Percentiles rank a stretch among this genome's conserved stretches.
These are phyloP conservation scores for Mycena rebaudengoi DNA, from an alignment of 768 basidiomycete genomes.

Conservation along the genomic window DNA sequence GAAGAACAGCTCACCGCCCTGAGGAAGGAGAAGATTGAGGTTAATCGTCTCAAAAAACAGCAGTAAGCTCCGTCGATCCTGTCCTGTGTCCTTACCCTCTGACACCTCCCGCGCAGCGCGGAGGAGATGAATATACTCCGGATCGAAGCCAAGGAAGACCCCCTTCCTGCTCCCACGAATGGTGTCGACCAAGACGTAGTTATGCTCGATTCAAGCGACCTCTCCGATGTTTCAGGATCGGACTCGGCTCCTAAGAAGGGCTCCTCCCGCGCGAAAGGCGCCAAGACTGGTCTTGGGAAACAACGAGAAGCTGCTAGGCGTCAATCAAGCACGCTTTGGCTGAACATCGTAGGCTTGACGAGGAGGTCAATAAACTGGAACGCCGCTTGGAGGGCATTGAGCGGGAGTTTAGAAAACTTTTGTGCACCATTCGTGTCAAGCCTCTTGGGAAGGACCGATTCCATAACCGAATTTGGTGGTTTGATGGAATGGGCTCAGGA, in stretches of 20 bases:
- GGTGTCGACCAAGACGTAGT: slow-evolving; percentile 64
- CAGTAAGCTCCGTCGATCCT: slow-evolving; percentile 63
- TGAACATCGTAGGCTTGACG: slow-evolving; percentile 85
- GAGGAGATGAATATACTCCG: slow-evolving; percentile 78
- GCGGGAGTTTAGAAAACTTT: slow-evolving; percentile 90
- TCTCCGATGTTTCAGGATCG: slow-evolving; percentile 73
- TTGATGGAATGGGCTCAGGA: slow-evolving; percentile 92
- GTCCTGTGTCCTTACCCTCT: slow-evolving; percentile 14
- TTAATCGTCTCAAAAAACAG: slow-evolving; percentile 89
- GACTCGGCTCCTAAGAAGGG: slow-evolving; percentile 70
- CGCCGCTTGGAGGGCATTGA: slow-evolving; percentile 87
- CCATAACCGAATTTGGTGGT: slow-evolving; percentile 98
- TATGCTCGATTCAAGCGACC: slow-evolving; percentile 74
- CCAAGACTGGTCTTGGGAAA: slow-evolving; percentile 72
- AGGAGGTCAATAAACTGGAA: slow-evolving; percentile 87
- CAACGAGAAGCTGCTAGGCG: slow-evolving; percentile 83
- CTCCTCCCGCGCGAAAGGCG: slow-evolving; percentile 62
- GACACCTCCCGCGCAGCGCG: slow-evolving; percentile 49
- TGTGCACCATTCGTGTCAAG: slow-evolving; percentile 86
- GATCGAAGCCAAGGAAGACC: slow-evolving; percentile 63
- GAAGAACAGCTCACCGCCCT: slow-evolving; percentile 91
- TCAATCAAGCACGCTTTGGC: slow-evolving; percentile 83
- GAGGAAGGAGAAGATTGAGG: slow-evolving; percentile 94
- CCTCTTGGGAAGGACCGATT: slow-evolving; percentile 94
- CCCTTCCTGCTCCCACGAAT: slow-evolving; percentile 36